Base-by-base conservation (phyloP, 2,329 filamentous ascomycete species). In the Claviceps cyperi region DNA sequence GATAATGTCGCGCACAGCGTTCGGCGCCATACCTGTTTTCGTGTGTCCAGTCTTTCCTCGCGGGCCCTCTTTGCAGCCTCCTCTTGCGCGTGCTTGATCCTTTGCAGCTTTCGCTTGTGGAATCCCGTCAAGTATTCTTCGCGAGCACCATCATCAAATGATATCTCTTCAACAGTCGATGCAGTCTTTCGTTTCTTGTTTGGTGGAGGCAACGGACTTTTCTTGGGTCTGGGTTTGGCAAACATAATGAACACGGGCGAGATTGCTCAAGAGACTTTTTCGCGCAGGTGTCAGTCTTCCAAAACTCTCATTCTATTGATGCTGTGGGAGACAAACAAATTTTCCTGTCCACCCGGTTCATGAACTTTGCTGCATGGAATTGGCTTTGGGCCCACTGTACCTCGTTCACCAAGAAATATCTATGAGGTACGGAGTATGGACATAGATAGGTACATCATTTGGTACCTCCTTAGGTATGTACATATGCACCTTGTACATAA, bases 81-180 rank as follows among this genome's bases (percentile, higher is more conserved):
- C 57, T 92, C 88, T 62, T 92, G 85, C 1, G 91, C 91, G 66
- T 83, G 74, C 70, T 94, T 94, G 57, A 83, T 81, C 38, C 92
- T 78, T 64, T 88, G 84, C 49, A 86, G 70, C 67, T 96, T 97
- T 66, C 92, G 84, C 75, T 97, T 98, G 72, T 91, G 90, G 69
- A 98, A 98, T 2, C 92, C 92, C 0, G 89, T 96, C 51, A 98
- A 75, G 63, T 86, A 98, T 61, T 97, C 89, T 56, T 84, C 72
- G 56, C 92, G 83, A 44, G 86, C 86, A 53, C 76, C 74, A 53
- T 76, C 70, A 69, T 98, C 89, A 69, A 97, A 98, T 48, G 73
- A 80, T 65, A 98, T 84, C 64, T 94, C 87, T 61, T 90, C 86
- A 53, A 86, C 73, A 39, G 72, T 68, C 44, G 73, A 70, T 14